Evolutionary conservation across 1,284 basidiomycete species (phyloP).

Genomic region (Phellopilus nigrolimitatus): DNA sequence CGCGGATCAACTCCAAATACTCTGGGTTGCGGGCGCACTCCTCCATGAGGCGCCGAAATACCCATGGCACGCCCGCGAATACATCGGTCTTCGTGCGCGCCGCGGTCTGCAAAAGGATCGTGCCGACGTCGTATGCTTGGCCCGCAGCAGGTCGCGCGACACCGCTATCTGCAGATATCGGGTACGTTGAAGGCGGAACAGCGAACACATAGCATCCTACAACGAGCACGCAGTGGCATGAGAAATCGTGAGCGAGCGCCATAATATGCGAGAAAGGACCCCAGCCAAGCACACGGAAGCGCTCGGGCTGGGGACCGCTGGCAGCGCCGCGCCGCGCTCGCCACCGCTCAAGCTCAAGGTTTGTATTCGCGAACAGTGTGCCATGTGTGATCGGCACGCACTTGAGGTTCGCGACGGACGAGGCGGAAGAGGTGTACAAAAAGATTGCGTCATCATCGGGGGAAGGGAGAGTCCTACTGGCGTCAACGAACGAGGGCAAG

Average conservation of each 20-base stretch:
- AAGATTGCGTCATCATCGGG: slow-evolving; percentile 24
- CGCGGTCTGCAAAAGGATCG: slow-evolving; percentile 8
- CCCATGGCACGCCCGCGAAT: slow-evolving; percentile 22
- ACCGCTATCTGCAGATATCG: neutral
- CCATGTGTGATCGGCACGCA: slow-evolving; percentile 31
- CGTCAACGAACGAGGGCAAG: slow-evolving; percentile 22
- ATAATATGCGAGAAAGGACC: slow-evolving; percentile 34
- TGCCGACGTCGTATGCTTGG: slow-evolving; percentile 9
- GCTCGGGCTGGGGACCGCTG: slow-evolving; percentile 20
- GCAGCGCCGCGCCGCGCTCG: slow-evolving; percentile 27
- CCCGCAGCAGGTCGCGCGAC: slow-evolving; percentile 17
- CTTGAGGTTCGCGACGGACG: slow-evolving; percentile 32
- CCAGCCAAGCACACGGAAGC: slow-evolving; percentile 33
- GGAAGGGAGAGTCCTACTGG: slow-evolving; percentile 11
- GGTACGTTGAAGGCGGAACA: slow-evolving; percentile 29
- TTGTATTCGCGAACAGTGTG: slow-evolving; percentile 26
- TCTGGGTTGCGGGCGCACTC: slow-evolving; percentile 15
- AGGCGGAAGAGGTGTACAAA: slow-evolving; percentile 34
- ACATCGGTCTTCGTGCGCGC: slow-evolving; percentile 7
- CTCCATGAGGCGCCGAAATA: slow-evolving; percentile 21
- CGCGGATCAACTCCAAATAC: slow-evolving; percentile 22
- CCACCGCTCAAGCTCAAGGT: slow-evolving; percentile 27
- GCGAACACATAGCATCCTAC: slow-evolving; percentile 33
- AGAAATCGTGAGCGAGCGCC: slow-evolving; percentile 25
- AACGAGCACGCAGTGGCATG: slow-evolving; percentile 27